phyloP scores from a whole-genome alignment of 2,329 filamentous ascomycete species.

The Knufia fluminis region DNA sequence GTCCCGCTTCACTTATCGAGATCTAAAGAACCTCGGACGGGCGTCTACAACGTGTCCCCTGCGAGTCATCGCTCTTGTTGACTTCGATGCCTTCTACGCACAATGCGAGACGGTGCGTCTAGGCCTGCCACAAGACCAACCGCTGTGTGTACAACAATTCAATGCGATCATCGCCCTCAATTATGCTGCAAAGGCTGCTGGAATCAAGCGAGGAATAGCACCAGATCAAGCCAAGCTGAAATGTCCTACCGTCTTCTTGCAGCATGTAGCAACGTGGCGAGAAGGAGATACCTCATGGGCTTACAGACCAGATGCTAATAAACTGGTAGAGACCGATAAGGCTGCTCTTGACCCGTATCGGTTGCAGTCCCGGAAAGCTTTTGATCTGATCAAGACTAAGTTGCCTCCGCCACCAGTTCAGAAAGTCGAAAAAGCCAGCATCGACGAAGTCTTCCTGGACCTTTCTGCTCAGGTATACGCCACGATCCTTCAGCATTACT shows the following conservation, averaged over 20 bases:
- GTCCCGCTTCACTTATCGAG: constrained; percentile 74
- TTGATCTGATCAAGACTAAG: constrained; percentile 64
- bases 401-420: constrained; percentile 52
- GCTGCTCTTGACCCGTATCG: constrained; percentile 89
- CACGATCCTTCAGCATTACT: constrained; percentile 63
- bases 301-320: constrained; percentile 70
- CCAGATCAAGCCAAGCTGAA: constrained; percentile 72
- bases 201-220: constrained; percentile 68
- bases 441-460: constrained; percentile 92
- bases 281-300: constrained; percentile 85
- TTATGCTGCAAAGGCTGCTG: constrained; percentile 74
- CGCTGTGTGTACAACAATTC: constrained; percentile 90
- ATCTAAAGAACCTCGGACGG: constrained; percentile 66
- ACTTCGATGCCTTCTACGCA: constrained; percentile 92
- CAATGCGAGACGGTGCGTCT: constrained; percentile 91
- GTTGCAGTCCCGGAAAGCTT: constrained; percentile 68
- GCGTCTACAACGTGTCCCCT: constrained; percentile 65
- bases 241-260: constrained; percentile 71
- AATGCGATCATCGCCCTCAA: constrained; percentile 91
- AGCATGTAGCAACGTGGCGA: constrained; percentile 90
- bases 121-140: constrained; percentile 60
- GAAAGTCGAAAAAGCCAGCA: constrained; percentile 79
- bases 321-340: constrained; percentile 75
- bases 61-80: constrained; percentile 79
- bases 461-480: constrained; percentile 72